Base-by-base conservation (phyloP, 148 eudicot genomes). In the Spergularia marina region DNA sequence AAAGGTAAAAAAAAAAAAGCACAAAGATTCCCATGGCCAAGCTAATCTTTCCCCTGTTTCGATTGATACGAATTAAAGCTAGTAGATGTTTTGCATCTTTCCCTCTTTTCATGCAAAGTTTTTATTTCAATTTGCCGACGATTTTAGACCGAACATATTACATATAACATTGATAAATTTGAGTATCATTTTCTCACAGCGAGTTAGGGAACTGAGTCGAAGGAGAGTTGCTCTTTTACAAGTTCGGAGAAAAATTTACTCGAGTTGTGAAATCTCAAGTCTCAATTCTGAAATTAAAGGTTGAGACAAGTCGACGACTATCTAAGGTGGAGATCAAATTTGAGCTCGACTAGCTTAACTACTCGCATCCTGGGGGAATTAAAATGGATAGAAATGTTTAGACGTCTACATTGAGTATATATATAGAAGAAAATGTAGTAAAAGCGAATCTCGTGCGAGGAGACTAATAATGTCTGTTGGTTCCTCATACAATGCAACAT, bases 11-110 rank as follows among this genome's bases (percentile, higher is more conserved):
- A 18, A 13, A 47, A 16, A 1, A 47, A 18, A 74, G 34, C 51
- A 51, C 30, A 74, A 52, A 74, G 69, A 74, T 74, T 74, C 59
- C 23, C 4, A 53, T 70, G 13, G 14, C 44, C 49, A 70, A 70
- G 41, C 12, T 61, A 70, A 53, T 70, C 62, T 40, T 30, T 34
- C 21, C 34, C 54, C 36, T 36, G 51, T 30, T 41, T 39, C 51
- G 40, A 13, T 44, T 0, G 59, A 51, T 63, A 74, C 65, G 41
- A 17, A 53, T 17, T 63, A 30, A 49, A 58, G 47, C 68, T 23
- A 65, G 41, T 36, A 21, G 16, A 30, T 34, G 1, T 62, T 62
- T 51, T 74, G 47, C 60, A 30, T 49, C 53, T 63, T 17, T 20
- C 23, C 4, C 53, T 72, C 36, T 36, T 30, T 30, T 2, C 36